These are phyloP conservation scores for Boletus sp. DNA, from an alignment of 1,284 basidiomycete species.

Conservation along the genomic window DNA sequence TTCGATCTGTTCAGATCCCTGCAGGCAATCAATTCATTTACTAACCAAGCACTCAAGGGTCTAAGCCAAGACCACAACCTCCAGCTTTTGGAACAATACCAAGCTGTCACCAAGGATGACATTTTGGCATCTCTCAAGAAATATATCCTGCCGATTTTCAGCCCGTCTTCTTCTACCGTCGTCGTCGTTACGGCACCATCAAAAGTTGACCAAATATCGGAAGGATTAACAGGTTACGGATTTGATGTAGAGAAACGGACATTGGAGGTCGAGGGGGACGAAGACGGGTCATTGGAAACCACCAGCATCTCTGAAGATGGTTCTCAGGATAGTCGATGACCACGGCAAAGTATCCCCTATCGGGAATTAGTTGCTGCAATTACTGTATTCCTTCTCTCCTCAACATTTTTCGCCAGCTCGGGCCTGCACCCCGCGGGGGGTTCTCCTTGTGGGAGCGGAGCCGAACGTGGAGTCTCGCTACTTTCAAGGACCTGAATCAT, in stretches of 20 bases:
- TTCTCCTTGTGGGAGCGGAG: neutral
- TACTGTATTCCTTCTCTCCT: neutral
- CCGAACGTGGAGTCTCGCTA: constrained; percentile 12
- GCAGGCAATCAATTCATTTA: constrained; percentile 76
- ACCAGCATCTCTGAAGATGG: constrained; percentile 33
- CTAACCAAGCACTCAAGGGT: constrained; percentile 83
- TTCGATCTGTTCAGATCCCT: constrained; percentile 2
- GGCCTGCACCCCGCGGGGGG: neutral
- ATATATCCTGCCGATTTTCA: constrained; percentile 87
- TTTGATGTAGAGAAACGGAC: constrained; percentile 76
- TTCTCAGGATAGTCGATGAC: constrained; percentile 20
- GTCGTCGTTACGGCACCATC: constrained; percentile 81
- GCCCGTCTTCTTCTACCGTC: constrained; percentile 71
- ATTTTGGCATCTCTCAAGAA: constrained; percentile 66
- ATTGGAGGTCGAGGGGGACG: constrained; percentile 61
- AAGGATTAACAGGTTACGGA: constrained; percentile 62
- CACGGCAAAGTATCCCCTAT: neutral
- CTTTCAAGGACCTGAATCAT: constrained; percentile 57
- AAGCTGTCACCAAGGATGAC: constrained; percentile 75
- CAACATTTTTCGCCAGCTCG: neutral
- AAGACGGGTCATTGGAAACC: constrained; percentile 34
- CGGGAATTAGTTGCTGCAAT: neutral
- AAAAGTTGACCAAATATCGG: constrained; percentile 72
- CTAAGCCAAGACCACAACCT: constrained; percentile 72
- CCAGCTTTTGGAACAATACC: constrained; percentile 73